Evolutionary conservation across 148 eudicot genomes (phyloP), one percentile per base, ranked within the genome.

Genomic region (Rhododendron williamsianum): DNA sequence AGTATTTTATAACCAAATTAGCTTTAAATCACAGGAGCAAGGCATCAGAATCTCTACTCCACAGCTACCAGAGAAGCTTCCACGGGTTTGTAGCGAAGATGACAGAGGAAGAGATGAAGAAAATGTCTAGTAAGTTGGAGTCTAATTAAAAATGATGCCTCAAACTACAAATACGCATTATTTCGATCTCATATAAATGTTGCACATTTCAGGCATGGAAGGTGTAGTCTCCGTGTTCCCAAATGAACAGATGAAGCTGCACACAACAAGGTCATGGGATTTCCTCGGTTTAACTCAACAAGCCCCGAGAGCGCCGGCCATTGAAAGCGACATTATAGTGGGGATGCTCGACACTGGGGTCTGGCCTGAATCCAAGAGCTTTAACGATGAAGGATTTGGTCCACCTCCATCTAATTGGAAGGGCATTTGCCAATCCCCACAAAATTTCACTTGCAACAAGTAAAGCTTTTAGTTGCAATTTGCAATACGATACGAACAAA

Each of bases 31-130:
- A 8, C 36, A 58, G 86, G 86, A 81, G 82, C 27, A 76, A 58
- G 13, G 88, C 90, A 73, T 74, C 88, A 4, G 52, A 77, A 80
- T 72, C 90, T 16, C 13, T 88, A 49, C 82, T 83, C 30, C 11
- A 86, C 69, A 88, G 88, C 78, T 86, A 88, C 84, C 38, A 74
- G 84, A 86, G 63, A 86, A 88, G 90, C 84, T 83, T 88, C 36
- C 76, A 84, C 25, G 90, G 90, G 4, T 88, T 88, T 11, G 88
- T 81, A 12, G 90, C 84, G 19, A 88, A 74, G 82, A 43, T 88
- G 16, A 86, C 86, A 0, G 65, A 73, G 54, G 82, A 88, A 13
- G 88, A 86, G 65, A 86, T 43, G 81, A 27, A 48, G 4, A 49
- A 23, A 79, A 3, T 88, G 21, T 82, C 88, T 27, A 35, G 90